Percentiles rank a stretch among this genome's conserved stretches.
Conservation (phyloP, 1,139 yeast genomes). For the Spathaspora sp. region DNA sequence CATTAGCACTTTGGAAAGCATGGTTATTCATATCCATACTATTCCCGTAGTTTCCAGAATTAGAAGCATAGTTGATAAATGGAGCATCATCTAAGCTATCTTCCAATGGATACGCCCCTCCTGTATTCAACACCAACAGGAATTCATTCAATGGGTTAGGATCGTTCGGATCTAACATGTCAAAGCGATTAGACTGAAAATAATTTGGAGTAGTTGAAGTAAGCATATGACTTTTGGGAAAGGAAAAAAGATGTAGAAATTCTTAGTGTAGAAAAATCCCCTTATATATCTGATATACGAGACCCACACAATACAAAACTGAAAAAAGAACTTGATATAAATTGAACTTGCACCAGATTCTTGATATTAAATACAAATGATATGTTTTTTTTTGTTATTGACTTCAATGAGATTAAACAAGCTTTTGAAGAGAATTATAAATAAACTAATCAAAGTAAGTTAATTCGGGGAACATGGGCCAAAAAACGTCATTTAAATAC, state of each 20-base stretch:
- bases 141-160: constrained; percentile 17
- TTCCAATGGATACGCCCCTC: constrained; percentile 10
- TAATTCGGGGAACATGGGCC: constrained; percentile 1
- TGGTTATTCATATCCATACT: not conserved
- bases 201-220: constrained; percentile 12
- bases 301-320: not conserved
- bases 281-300: not conserved
- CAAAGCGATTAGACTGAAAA: constrained; percentile 17
- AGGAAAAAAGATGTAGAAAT: not conserved
- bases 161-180: constrained; percentile 23
- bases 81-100: constrained; percentile 9
- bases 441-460: not conserved
- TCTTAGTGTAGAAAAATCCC: not conserved
- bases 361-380: not conserved
- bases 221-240: constrained; percentile 9
- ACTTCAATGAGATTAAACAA: not conserved
- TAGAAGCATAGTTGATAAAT: constrained; percentile 2
- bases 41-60: not conserved
- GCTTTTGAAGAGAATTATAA: not conserved
- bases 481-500: constrained; percentile 1
- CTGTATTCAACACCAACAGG: constrained; percentile 8
- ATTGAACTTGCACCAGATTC: not conserved
- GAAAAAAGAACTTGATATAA: not conserved
- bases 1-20: not conserved
- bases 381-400: not conserved